Conservation (phyloP, 495 filamentous ascomycete species). For the Daldinia bambusicola region DNA sequence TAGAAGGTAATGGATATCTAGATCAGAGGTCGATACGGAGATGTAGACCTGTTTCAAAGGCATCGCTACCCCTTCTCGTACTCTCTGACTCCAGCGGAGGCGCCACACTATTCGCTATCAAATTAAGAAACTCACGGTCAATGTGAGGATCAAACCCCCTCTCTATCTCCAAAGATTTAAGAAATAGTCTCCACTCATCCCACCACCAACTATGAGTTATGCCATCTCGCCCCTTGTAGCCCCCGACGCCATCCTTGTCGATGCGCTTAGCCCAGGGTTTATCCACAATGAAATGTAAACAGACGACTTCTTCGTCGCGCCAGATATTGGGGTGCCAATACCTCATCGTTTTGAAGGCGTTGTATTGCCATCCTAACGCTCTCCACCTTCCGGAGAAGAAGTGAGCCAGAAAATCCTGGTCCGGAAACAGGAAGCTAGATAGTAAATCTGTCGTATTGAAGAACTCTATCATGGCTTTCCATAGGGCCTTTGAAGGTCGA, state of each 20-base stretch:
- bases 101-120: conserved; percentile 10
- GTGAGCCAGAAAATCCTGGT: conserved; percentile 64
- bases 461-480: conserved; percentile 39
- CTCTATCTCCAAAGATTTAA: conserved; percentile 43
- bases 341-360: conserved; percentile 64
- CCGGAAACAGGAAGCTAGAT: conserved; percentile 58
- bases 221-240: conserved; percentile 57
- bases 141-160: conserved; percentile 15
- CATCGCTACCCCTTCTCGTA: not conserved
- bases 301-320: conserved; percentile 60
- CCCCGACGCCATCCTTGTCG: conserved; percentile 53
- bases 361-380: conserved; percentile 60
- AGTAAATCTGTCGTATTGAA: conserved; percentile 48
- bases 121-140: not conserved
- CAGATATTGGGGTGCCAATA: conserved; percentile 65
- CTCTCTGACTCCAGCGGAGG: not conserved
- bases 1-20: not conserved
- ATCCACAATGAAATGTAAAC: conserved; percentile 66
- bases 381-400: conserved; percentile 59
- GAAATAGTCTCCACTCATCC: conserved; percentile 37
- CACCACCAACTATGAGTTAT: conserved; percentile 63
- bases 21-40: not conserved
- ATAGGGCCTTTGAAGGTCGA: conserved; percentile 11
- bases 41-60: not conserved
- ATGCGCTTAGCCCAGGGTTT: conserved; percentile 65